A percentile compares a stretch with the other conserved stretches of the same genome.
phyloP scores from a whole-genome alignment of 768 basidiomycete genomes.

The Antrodiella citrinella region DNA sequence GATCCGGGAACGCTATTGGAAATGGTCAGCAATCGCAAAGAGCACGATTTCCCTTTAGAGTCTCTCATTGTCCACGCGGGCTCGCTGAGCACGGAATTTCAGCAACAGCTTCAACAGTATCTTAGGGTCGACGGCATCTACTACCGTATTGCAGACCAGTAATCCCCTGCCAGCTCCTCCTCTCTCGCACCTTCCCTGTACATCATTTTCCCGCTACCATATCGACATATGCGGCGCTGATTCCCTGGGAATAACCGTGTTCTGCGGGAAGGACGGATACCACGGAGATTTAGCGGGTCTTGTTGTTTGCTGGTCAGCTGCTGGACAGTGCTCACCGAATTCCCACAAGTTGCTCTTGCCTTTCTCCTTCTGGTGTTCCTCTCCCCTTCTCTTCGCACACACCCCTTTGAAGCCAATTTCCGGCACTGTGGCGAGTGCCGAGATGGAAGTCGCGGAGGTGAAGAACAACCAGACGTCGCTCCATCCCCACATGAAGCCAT shows the following conservation, averaged over 20 bases:
- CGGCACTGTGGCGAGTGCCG: slow-evolving; percentile 24
- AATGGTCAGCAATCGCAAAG: slow-evolving; percentile 13
- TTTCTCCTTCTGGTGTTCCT: slow-evolving; percentile 35
- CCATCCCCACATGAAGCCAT: slow-evolving; percentile 67
- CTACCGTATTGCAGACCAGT: slow-evolving; percentile 1
- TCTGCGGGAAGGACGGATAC: slow-evolving; percentile 24
- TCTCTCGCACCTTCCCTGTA: neutral
- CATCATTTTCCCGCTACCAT: slow-evolving; percentile 21
- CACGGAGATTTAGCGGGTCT: neutral
- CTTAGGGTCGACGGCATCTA: slow-evolving; percentile 16
- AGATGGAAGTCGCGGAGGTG: slow-evolving; percentile 10
- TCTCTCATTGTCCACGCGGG: slow-evolving; percentile 16
- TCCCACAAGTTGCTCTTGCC: slow-evolving; percentile 53
- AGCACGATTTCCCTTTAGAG: slow-evolving; percentile 11
- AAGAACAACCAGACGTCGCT: slow-evolving; percentile 59
- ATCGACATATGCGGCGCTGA: slow-evolving; percentile 29
- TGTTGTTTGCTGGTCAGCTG: neutral
- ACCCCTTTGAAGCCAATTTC: slow-evolving; percentile 60
- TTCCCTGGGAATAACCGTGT: slow-evolving; percentile 57
- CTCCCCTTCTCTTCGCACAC: slow-evolving; percentile 42
- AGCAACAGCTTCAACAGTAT: slow-evolving; percentile 9
- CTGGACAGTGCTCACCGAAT: slow-evolving; percentile 35
- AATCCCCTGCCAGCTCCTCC: neutral
- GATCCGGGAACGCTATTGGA: slow-evolving; percentile 13
- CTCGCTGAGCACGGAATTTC: slow-evolving; percentile 11